Evolutionary conservation across 176 grass and related monocot species (phyloP), one percentile per base, ranked within the genome.

Genomic region (Musa acuminata): DNA sequence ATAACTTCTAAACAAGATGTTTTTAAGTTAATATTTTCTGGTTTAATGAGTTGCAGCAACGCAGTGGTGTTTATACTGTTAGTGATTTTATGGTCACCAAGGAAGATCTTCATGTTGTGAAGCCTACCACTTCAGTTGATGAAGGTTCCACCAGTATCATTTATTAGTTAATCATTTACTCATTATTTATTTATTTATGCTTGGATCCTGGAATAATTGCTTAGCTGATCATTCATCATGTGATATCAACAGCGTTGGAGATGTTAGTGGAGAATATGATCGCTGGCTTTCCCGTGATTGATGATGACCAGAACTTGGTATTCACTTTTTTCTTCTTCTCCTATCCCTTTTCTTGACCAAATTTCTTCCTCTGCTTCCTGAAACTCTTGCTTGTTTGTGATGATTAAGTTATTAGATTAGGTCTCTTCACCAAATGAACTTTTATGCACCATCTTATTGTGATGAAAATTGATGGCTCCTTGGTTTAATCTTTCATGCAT

Each of bases 201-300:
- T 59, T 24, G 23, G 71, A 16, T 62, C 54, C 16, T 62, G 54
- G n/a, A 13, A 3, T 20, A 43, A 21, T 7, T 74, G 24, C 13
- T 50, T 21, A 70, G 50, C 64, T 79, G 76, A 69, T 8, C 65
- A 64, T 80, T 8, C 76, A 20, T 52, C 55, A 55, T 51, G 43
- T 68, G 57, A 60, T 66, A 12, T 57, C 27, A 6, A 29, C 83
- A 96, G 92, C 89, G 1, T 78, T 96, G 0, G 87, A 96, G 75
- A 51, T 78, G 79, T 81, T 96, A 64, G 92, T 96, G 79, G 49
- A 90, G 51, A 26, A 90, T 81, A 89, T 83, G 75, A 86, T 96
- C 19, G 84, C 89, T 22, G 89, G 92, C 62, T 92, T 96, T 72
- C 92, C 92, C 52, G 92, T 96, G 23, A 74, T 92, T 75, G 87